Conservation (phyloP, 106 monocot species). For the Dendrobium chrysotoxum region DNA sequence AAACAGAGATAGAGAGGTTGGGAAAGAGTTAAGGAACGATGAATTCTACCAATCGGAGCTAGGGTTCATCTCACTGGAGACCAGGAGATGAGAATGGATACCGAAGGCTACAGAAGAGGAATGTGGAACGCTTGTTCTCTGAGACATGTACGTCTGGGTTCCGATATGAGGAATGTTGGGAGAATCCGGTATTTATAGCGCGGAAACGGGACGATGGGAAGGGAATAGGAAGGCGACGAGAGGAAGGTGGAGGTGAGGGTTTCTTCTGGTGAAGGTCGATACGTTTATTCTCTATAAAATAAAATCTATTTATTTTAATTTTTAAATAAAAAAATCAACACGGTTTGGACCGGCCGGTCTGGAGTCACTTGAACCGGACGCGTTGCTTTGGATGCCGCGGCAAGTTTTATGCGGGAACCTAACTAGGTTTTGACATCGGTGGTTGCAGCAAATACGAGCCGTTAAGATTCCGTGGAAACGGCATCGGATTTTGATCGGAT, state of each 20-base stretch:
- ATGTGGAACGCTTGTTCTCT: conserved; percentile 24
- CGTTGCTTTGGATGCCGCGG: not conserved
- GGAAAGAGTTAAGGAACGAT: not conserved
- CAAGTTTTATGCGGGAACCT: not conserved
- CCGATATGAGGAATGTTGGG: not conserved
- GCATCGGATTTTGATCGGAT: no score
- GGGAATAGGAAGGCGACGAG: not conserved
- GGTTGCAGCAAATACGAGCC: no score
- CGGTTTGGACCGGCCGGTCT: not conserved
- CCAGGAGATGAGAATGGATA: conserved; percentile 24
- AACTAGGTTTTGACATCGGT: not conserved
- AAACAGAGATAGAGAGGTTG: not conserved
- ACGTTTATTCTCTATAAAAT: not conserved
- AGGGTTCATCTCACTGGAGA: conserved; percentile 27
- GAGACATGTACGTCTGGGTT: conserved; percentile 12
- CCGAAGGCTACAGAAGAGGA: conserved; percentile 31
- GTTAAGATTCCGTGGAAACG: no score
- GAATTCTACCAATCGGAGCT: conserved; percentile 13
- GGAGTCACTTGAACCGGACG: not conserved
- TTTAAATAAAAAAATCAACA: not conserved
- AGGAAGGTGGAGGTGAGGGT: not conserved
- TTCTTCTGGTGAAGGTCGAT: not conserved
- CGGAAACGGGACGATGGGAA: not conserved
- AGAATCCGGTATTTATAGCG: not conserved
- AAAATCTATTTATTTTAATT: no score